Conservation (phyloP, 2,329 filamentous ascomycete species). For the Pseudogymnoascus destructans region DNA sequence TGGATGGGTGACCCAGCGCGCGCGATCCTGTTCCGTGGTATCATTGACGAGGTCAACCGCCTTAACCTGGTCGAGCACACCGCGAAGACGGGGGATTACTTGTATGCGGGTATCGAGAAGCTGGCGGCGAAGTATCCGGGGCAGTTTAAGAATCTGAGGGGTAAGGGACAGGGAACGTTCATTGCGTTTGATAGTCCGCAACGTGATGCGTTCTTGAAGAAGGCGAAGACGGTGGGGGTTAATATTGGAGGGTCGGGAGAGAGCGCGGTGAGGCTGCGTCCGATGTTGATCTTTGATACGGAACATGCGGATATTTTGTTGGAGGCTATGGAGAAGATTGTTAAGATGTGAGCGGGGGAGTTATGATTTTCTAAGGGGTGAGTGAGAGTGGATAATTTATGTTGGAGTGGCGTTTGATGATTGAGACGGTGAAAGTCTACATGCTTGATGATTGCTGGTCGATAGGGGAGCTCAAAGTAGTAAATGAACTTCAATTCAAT, state of each 20-base stretch:
- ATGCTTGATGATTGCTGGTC: background rate
- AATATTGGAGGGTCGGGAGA: slow-evolving; percentile 68
- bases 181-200: slow-evolving; percentile 66
- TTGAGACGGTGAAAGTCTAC: background rate
- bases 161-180: slow-evolving; percentile 65
- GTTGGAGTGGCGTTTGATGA: background rate
- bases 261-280: slow-evolving; percentile 56
- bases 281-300: slow-evolving; percentile 79
- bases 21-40: slow-evolving; percentile 63
- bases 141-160: slow-evolving; percentile 60
- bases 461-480: background rate
- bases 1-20: slow-evolving; percentile 77
- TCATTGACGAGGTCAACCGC: slow-evolving; percentile 61
- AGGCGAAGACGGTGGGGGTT: slow-evolving; percentile 58
- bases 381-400: background rate
- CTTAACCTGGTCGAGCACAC: slow-evolving; percentile 57
- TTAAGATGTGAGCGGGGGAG: slow-evolving; percentile 21
- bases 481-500: background rate
- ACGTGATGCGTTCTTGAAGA: slow-evolving; percentile 54
- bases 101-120: slow-evolving; percentile 51
- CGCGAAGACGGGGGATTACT: slow-evolving; percentile 44
- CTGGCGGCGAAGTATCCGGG: slow-evolving; percentile 53
- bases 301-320: slow-evolving; percentile 78
- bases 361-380: background rate
- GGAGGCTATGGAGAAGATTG: slow-evolving; percentile 54